Base-by-base conservation (phyloP, 805 yeast genomes). In the Danielia reshetovae region DNA sequence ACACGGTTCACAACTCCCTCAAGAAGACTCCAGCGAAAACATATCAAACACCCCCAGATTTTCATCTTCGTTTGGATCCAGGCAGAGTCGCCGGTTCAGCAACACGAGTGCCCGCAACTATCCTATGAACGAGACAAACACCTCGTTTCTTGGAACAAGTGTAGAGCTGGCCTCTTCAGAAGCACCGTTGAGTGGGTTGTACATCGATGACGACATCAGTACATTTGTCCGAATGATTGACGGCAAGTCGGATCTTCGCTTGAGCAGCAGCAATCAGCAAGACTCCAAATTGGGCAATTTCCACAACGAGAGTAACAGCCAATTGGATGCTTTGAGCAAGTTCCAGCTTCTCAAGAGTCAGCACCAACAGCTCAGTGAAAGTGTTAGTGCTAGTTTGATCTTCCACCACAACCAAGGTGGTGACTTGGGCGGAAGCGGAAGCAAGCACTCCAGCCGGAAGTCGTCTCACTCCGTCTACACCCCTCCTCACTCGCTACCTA, bases 211-310 rank as follows among this genome's bases (percentile, higher is more conserved):
- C 36, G 85, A 79, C 43, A 65, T 85, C 13, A 70, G 81, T 39
- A 85, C 81, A 32, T 85, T 85, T 62, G 82, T 85, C 29, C 68
- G 74, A 43, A 65, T 82, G 70, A 74, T 85, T 28, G 93, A 85
- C 43, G 74, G 77, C 29, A 78, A 76, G 46, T 65, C 70, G 7
- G 84, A 77, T 27, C 56, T 78, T 16, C 65, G 73, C 26, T 48
- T 67, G 35, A 48, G 47, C 15, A 46, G 39, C 21, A 52, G 52
- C 36, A 32, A 40, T 18, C 40, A 33, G 24, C 45, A 43, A 12
- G 43, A 40, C 5, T 38, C 48, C 3, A 35, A 44, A 13, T 32
- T 42, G 15, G 40, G 39, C 7, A 50, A n/a, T n/a, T n/a, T 46
- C 7, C 42, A 35, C 32, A 40, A 39, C 16, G 52, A 51, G 2